Evolutionary conservation across 2,329 filamentous ascomycete species (phyloP).

Genomic region (Trichoderma sp.): DNA sequence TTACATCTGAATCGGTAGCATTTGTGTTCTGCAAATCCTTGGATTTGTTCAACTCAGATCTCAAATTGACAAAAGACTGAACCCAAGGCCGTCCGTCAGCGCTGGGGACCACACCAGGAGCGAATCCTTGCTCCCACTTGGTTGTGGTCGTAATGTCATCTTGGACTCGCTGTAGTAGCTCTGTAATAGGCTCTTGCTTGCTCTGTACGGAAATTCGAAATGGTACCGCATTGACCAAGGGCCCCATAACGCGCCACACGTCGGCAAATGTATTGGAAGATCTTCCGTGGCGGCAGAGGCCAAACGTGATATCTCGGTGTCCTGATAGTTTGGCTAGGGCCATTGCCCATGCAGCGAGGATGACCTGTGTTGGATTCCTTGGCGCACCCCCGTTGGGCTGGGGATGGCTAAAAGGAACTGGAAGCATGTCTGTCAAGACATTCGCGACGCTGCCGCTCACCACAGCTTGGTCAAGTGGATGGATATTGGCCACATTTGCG

Average conservation of each 20-base stretch:
- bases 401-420: neutral
- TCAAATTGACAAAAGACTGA: neutral
- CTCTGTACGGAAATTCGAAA: neutral
- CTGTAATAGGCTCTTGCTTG: neutral
- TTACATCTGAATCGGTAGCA: neutral
- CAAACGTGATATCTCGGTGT: neutral
- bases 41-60: neutral
- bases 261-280: neutral
- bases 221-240: neutral
- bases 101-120: neutral
- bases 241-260: neutral
- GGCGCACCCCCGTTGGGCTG: neutral
- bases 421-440: neutral
- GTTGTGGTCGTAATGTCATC: neutral
- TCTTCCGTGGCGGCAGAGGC: neutral
- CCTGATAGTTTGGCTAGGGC: neutral
- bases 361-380: neutral
- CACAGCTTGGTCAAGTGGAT: neutral
- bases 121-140: neutral
- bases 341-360: neutral
- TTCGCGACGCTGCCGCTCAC: neutral
- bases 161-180: neutral
- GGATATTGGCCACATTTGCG: neutral
- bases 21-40: neutral
- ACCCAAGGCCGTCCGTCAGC: neutral